Percentiles rank a stretch among this genome's conserved stretches.
Evolutionary conservation across 2,329 filamentous ascomycete species (phyloP).

Genomic region (Monilinia polystroma): DNA sequence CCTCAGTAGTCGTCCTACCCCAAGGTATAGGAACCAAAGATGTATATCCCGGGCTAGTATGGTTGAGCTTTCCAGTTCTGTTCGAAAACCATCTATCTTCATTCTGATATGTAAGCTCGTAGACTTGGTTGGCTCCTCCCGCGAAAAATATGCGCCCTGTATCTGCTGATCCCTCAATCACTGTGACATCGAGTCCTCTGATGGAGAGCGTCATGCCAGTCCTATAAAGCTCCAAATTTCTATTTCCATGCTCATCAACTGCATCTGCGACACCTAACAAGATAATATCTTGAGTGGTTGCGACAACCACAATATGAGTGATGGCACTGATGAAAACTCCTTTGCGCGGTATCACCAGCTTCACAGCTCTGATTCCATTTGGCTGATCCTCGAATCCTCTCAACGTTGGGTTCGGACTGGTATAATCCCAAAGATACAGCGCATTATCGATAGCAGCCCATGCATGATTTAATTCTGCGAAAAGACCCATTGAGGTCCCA

Average conservation of each 20-base stretch:
- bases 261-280: conserved; percentile 79
- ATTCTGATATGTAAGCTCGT: conserved; percentile 94
- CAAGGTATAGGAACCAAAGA: conserved; percentile 56
- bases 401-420: conserved; percentile 83
- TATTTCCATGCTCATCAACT: conserved; percentile 65
- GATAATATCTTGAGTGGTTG: conserved; percentile 80
- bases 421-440: conserved; percentile 97
- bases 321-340: conserved; percentile 87
- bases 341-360: conserved; percentile 77
- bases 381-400: conserved; percentile 89
- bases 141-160: conserved; percentile 93
- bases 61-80: conserved; percentile 83
- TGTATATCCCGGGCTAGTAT: conserved; percentile 72
- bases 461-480: conserved; percentile 90
- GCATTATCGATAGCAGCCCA: conserved; percentile 96
- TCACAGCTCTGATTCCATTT: conserved; percentile 87
- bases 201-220: conserved; percentile 81
- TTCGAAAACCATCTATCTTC: conserved; percentile 96
- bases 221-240: conserved; percentile 76
- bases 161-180: conserved; percentile 73
- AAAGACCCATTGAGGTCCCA: conserved; percentile 90
- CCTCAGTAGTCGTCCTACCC: conserved; percentile 55
- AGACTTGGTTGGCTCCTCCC: conserved; percentile 80
- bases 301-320: conserved; percentile 83
- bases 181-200: conserved; percentile 71